A percentile compares a stretch with the other conserved stretches of the same genome.
Evolutionary conservation across 805 yeast species (phyloP).

Genomic region (Candida xiaguanensis): DNA sequence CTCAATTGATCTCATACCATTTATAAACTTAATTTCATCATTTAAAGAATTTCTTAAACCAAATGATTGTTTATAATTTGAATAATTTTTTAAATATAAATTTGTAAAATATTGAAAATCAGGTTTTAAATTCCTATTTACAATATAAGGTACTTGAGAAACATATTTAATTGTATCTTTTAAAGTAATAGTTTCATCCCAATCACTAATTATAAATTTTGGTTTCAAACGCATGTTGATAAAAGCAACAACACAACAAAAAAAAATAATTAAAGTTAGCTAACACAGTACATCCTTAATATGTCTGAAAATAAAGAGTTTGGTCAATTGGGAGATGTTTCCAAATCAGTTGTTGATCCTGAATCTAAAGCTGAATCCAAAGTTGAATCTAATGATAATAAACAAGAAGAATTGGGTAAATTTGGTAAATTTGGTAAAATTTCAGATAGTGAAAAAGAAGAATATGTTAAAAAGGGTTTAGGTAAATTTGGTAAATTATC

Average conservation of each 20-base stretch:
- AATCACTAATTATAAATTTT: conserved; percentile 44
- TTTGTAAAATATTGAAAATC: conserved; percentile 42
- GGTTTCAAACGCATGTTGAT: conserved; percentile 3
- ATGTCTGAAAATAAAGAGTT: conserved; percentile 10
- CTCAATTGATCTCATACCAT: conserved; percentile 44
- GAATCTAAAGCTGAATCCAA: not conserved
- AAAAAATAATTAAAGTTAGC: not conserved
- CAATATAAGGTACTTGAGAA: conserved; percentile 44
- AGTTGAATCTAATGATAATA: not conserved
- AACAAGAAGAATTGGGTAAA: not conserved
- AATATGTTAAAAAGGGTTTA: conserved; percentile 10
- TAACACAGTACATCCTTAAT: not conserved
- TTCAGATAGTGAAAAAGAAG: conserved; percentile 8
- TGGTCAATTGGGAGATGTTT: conserved; percentile 12
- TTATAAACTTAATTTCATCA: conserved; percentile 45
- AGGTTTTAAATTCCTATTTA: conserved; percentile 34
- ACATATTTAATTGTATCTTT: conserved; percentile 52
- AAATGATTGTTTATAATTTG: conserved; percentile 23
- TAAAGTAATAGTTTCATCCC: conserved; percentile 64
- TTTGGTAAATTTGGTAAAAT: conserved; percentile 8
- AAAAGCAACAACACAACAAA: conserved; percentile 1
- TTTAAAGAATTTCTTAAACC: conserved; percentile 29
- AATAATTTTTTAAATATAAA: conserved; percentile 36
- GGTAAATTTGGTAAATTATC: conserved; percentile 8
- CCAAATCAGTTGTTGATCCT: conserved; percentile 5